Base-by-base conservation (phyloP, 805 yeast species). In the Zygotorulaspora florentina region DNA sequence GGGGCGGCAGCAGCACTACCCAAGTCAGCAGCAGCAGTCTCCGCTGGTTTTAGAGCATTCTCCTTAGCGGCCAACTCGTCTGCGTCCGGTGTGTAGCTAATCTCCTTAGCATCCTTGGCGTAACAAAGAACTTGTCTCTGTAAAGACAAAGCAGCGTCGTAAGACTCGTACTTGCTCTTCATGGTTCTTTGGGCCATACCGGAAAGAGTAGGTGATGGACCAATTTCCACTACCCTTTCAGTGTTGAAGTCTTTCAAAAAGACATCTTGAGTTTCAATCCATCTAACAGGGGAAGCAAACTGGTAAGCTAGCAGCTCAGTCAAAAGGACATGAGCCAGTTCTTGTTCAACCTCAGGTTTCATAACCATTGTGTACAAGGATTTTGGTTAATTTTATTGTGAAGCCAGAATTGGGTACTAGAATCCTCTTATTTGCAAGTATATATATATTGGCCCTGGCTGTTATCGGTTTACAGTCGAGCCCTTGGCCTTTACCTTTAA, bases 181-280 rank as follows among this genome's bases (percentile, higher is more conserved):
- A 93, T 81, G 52, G 99, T 93, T 74, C 98, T 84, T 58, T 87
- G 81, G 54, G 99, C 98, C 99, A 93, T 93, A 56, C 98, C 98
- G 34, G 97, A 93, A 66, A 93, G 77, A 36, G 99, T 93, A 50
- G 99, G 98, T 40, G 98, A 89, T 51, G 99, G 99, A 45, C 99
- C 99, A 54, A 93, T 87, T 71, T 93, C 99, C 56, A 93, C 96
- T 51, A 93, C 91, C 65, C 99, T 81, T 73, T 95, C 99, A 51
- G 97, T 85, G 71, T 91, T 89, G 79, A 81, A 85, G 59, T 89
- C 93, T 68, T 87, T 86, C 67, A 93, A 79, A 66, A 93, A 86
- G 48, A 93, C 98, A 74, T 93, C 99, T 72, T 93, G 99, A 52
- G 99, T 93, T 69, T 95, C 99, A 68, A 95, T 93, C 98, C 99